Evolutionary conservation across 805 yeast species (phyloP), one percentile per base, ranked within the genome.

Genomic region (Cyberlindnera xishuangbannaensis): DNA sequence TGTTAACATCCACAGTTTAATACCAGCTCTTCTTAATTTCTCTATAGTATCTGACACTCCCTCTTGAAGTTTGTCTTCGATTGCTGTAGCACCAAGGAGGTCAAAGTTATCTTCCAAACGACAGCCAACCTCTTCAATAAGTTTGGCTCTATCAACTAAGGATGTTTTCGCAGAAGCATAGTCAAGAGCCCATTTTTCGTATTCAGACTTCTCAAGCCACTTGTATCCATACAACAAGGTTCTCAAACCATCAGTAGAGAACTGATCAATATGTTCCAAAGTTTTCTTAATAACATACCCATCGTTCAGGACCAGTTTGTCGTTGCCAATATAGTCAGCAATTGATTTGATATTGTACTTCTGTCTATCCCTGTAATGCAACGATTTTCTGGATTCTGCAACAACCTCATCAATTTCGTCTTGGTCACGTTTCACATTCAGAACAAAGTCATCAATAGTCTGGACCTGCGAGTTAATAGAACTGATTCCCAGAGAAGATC

Each of bases 11-110:
- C 99, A 92, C 67, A 92, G 61, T 50, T 81, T 85, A 37, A 92
- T 86, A 3, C 95, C 95, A 0, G 99, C 97, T 43, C 94, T 69
- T 47, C 95, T 73, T 31, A 92, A 68, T 51, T 86, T 87, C 38
- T 86, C 97, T 43, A 92, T 88, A 0, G 97, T 75, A 34, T 88
- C 95, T 15, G 97, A 82, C 6, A 92, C 98, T n/a, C 98, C 99
- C 16, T 79, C 82, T 60, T 92, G 99, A 25, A 92, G 67, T 53
- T 90, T 92, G 54, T 92, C 99, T 55, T 92, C 99, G 41, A 92
- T 92, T 0, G 97, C 98, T 5, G 97, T 87, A 4, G 95, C 96
- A 5, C 98, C 99, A 7, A 80, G 56, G 7, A 92, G 60, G 35
- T 70, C 77, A 24, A 90, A 62, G n/a, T 70, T 67, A 9, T 55